A percentile compares a stretch with the other conserved stretches of the same genome.
These are phyloP conservation scores for Albatrellus ellisii DNA, from an alignment of 768 basidiomycete species.

Conservation along the genomic window DNA sequence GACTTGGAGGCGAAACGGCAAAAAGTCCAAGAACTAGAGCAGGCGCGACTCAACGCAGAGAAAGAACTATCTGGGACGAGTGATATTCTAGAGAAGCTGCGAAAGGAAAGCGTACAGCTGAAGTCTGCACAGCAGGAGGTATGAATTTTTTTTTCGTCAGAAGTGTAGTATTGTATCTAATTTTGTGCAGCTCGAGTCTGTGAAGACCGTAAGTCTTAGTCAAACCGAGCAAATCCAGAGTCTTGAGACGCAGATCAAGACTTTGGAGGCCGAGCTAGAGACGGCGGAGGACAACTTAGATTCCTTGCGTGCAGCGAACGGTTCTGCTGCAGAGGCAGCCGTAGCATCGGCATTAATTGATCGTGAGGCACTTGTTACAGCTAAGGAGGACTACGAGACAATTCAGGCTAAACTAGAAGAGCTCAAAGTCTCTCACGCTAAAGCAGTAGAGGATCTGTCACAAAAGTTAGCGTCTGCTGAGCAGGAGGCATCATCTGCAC, in stretches of 20 bases:
- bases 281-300: constrained; percentile 41
- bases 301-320: constrained; percentile 32
- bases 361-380: constrained; percentile 49
- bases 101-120: constrained; percentile 21
- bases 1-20: constrained; percentile 36
- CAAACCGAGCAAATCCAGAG: constrained; percentile 33
- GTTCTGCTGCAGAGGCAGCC: constrained; percentile 28
- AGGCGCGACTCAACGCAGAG: constrained; percentile 36
- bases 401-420: constrained; percentile 37
- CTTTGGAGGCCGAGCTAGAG: constrained; percentile 36
- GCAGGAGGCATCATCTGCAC: constrained; percentile 28
- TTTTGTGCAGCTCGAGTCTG: constrained; percentile 34
- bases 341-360: constrained; percentile 43
- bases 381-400: constrained; percentile 45
- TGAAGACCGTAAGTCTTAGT: constrained; percentile 26
- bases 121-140: constrained; percentile 35
- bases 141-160: background rate
- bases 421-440: constrained; percentile 36
- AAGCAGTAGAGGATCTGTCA: constrained; percentile 34
- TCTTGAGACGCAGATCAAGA: constrained; percentile 37
- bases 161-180: background rate
- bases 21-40: constrained; percentile 32
- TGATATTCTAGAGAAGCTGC: constrained; percentile 26
- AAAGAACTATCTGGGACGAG: constrained; percentile 31
- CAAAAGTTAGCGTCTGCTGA: constrained; percentile 34